phyloP scores from a whole-genome alignment of 768 basidiomycete species.

The Suillus lakei region DNA sequence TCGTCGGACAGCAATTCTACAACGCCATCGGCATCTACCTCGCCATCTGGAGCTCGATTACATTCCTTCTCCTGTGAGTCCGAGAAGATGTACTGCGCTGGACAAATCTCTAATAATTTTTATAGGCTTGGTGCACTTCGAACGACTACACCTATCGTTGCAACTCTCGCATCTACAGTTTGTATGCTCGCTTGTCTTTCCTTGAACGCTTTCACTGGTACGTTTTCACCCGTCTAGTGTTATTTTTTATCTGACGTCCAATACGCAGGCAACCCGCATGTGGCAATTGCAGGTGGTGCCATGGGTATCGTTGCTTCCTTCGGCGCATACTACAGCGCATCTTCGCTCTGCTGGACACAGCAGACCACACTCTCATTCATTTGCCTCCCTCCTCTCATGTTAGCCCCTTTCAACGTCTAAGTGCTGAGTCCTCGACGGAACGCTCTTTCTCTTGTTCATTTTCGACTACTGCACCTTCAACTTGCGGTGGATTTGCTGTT shows the following conservation, averaged over 20 bases:
- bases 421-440: neutral
- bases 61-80: constrained; percentile 27
- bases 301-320: constrained; percentile 29
- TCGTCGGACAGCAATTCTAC: constrained; percentile 26
- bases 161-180: constrained; percentile 22
- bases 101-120: neutral
- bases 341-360: constrained; percentile 33
- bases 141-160: constrained; percentile 25
- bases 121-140: constrained; percentile 28
- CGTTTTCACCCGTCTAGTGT: constrained; percentile 2
- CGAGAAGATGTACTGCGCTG: neutral
- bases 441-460: neutral
- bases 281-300: constrained; percentile 29
- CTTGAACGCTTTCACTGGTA: constrained; percentile 29
- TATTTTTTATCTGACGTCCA: neutral
- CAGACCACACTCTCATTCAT: constrained; percentile 29
- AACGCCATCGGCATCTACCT: constrained; percentile 31
- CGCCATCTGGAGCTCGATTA: constrained; percentile 30
- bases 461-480: neutral
- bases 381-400: constrained; percentile 24
- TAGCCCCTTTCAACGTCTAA: constrained; percentile 21
- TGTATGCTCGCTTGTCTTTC: constrained; percentile 27
- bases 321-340: constrained; percentile 30
- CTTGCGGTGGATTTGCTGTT: neutral
- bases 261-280: constrained; percentile 21